phyloP scores from a whole-genome alignment of 192 early-diverging fungal genomes.

The Backusella mclennaniae region DNA sequence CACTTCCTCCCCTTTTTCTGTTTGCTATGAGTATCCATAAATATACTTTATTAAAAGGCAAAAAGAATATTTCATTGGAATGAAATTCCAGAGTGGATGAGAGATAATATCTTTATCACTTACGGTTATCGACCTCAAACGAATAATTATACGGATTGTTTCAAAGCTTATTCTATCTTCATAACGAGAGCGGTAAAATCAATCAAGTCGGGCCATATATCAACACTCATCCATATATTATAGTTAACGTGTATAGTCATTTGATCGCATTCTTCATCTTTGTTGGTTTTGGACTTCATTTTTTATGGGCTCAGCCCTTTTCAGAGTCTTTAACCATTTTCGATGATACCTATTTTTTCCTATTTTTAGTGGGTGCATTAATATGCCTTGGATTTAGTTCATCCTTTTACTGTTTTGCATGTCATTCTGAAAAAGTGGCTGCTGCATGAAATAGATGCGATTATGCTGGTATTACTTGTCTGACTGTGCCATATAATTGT shows the following conservation, averaged over 20 bases:
- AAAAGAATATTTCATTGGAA: constrained; percentile 25
- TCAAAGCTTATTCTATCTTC: constrained; percentile 76
- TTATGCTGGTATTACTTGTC: constrained; percentile 84
- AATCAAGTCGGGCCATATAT: too few species aligned
- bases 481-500: constrained; percentile 53
- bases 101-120: constrained; percentile 77
- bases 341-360: constrained; percentile 69
- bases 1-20: neutral
- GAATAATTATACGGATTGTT: constrained; percentile 72
- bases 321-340: constrained; percentile 45
- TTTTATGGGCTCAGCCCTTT: constrained; percentile 44
- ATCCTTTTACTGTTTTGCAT: constrained; percentile 76
- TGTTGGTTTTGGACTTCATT: constrained; percentile 43
- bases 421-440: constrained; percentile 75
- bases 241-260: constrained; percentile 88
- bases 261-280: constrained; percentile 65
- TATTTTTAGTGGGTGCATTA: constrained; percentile 74
- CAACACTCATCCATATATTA: neutral
- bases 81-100: constrained; percentile 70
- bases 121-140: constrained; percentile 78
- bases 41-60: neutral
- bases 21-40: neutral
- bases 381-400: constrained; percentile 77
- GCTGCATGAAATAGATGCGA: constrained; percentile 84
- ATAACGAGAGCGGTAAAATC: constrained; percentile 82